Evolutionary conservation across 2,329 filamentous ascomycete species (phyloP), one percentile per base, ranked within the genome.

Genomic region (Botrytis porri): DNA sequence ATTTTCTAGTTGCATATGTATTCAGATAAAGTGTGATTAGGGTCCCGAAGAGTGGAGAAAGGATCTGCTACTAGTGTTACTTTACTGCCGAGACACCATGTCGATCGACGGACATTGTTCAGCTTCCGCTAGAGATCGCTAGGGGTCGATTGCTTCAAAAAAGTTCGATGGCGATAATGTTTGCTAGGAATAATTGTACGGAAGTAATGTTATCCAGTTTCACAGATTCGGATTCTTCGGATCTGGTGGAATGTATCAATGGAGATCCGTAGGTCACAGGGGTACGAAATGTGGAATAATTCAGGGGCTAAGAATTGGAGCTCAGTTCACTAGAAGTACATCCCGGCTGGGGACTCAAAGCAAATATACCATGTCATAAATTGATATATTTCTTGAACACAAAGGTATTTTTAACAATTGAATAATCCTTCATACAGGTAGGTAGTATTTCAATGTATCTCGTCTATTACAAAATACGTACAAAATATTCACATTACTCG

Each of bases 1-100:
- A 18, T 67, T 67, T 48, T 67, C 65, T 67, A 67, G 65, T 57
- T 67, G 65, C 65, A 67, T 54, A 57, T 67, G 65, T 57, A 41
- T 41, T 16, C 35, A 41, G 65, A 57, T 67, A 32, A 22, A 67
- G 35, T 16, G n/a, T 67, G 45, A 57, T 41, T 22, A n/a, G 35
- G 37, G 25, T 22, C 22, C 48, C 25, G n/a, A 25, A 25, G 16
- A 25, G 37, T 57, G 48, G 48, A 57, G 65, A 67, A 41, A 66
- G 37, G 65, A 57, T 67, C 65, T 57, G 10, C 35, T 67, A 12
- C 9, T 32, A 39, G 22, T 25, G n/a, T 18, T 3, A 57, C n/a
- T 57, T 29, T 41, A 32, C 65, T 57, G 16, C 48, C 65, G 65
- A 67, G 65, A 67, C 48, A 67, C n/a, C 48, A 8, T 32, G 18